phyloP scores from a whole-genome alignment of 2,329 filamentous ascomycete genomes.

The Aspergillus caelatus region DNA sequence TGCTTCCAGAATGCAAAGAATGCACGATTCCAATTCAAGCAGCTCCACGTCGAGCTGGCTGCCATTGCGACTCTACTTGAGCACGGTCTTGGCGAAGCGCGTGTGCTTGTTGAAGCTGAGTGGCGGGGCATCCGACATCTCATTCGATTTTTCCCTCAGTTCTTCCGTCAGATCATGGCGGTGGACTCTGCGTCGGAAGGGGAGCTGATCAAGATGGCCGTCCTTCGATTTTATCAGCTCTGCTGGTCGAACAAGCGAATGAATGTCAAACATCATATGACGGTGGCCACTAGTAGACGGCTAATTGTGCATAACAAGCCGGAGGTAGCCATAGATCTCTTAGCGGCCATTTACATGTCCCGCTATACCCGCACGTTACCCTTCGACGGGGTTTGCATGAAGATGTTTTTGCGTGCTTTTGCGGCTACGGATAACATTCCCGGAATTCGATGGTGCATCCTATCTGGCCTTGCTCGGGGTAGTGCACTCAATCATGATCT shows the following conservation, averaged over 20 bases:
- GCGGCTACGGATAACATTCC: slow-evolving; percentile 30
- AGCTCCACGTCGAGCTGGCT: slow-evolving; percentile 40
- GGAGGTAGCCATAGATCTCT: slow-evolving; percentile 35
- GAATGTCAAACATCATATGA: slow-evolving; percentile 41
- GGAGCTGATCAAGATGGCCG: slow-evolving; percentile 37
- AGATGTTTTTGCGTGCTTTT: slow-evolving; percentile 42
- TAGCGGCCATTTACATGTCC: slow-evolving; percentile 41
- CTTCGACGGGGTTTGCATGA: slow-evolving; percentile 42
- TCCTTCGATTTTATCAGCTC: slow-evolving; percentile 44
- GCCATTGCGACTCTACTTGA: slow-evolving; percentile 39
- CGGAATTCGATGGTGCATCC: slow-evolving; percentile 46
- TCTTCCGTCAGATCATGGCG: slow-evolving; percentile 40
- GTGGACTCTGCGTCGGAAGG: slow-evolving; percentile 24
- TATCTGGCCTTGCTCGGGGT: slow-evolving; percentile 39
- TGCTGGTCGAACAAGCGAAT: slow-evolving; percentile 35
- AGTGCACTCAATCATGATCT: slow-evolving; percentile 36
- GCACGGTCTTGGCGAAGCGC: slow-evolving; percentile 32
- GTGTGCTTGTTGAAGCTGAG: slow-evolving; percentile 35
- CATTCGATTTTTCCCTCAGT: slow-evolving; percentile 33
- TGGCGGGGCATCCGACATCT: slow-evolving; percentile 29
- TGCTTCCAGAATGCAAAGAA: slow-evolving; percentile 33
- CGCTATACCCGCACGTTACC: slow-evolving; percentile 34
- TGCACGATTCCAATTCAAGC: slow-evolving; percentile 34
- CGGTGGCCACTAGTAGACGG: slow-evolving; percentile 29
- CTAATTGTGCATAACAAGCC: slow-evolving; percentile 31